Conservation (phyloP, 345 rosid genomes). For the Geranium brycei region DNA sequence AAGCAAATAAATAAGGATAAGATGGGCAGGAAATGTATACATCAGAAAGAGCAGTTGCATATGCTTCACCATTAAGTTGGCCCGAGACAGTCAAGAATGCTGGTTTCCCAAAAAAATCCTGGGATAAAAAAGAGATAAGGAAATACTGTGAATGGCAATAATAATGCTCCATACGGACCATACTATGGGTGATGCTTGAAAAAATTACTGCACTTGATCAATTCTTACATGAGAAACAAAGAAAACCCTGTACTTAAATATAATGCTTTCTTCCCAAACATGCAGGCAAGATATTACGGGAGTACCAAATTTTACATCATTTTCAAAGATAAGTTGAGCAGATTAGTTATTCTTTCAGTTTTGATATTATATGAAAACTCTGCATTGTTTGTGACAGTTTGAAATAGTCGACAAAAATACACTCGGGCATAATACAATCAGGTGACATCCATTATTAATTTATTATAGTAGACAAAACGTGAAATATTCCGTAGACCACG, state of each 20-base stretch:
- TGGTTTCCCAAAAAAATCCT: conserved; percentile 97
- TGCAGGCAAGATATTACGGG: not conserved
- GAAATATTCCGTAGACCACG: not conserved
- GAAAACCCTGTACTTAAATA: not conserved
- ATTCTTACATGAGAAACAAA: not conserved
- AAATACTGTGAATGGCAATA: not conserved
- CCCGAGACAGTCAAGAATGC: conserved; percentile 97
- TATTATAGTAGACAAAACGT: not conserved
- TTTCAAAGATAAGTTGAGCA: not conserved
- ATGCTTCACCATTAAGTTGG: conserved; percentile 96
- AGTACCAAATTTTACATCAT: not conserved
- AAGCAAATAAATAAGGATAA: conserved; percentile 6
- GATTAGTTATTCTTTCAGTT: not conserved
- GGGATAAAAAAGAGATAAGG: conserved; percentile 1
- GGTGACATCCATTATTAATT: not conserved
- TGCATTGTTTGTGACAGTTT: not conserved
- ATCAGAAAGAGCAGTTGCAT: conserved; percentile 92
- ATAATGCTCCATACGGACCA: not conserved
- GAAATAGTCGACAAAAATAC: too few species aligned
- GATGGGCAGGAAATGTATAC: conserved; percentile 25
- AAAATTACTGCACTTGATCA: not conserved
- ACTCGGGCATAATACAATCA: not conserved
- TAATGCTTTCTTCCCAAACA: not conserved
- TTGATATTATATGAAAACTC: not conserved
- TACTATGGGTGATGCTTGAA: not conserved